These are phyloP conservation scores for Lecanosticta acicola DNA, from an alignment of 2,329 filamentous ascomycete genomes.

Conservation along the genomic window DNA sequence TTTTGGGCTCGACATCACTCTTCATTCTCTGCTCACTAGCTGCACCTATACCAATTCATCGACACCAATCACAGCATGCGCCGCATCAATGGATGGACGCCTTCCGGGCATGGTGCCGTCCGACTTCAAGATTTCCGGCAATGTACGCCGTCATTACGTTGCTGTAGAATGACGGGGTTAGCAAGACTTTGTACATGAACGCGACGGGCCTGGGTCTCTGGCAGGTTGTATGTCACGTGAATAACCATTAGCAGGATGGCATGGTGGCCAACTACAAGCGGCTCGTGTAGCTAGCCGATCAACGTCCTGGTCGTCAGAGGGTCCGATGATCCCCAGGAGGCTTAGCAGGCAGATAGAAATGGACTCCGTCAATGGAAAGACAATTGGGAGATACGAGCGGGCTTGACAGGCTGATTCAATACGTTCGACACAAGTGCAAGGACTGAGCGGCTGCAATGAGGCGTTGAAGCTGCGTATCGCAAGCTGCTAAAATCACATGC, in stretches of 20 bases:
- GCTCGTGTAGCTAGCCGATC: too few relatives aligned
- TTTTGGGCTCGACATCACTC: too few relatives aligned
- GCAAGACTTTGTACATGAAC: slow-evolving; percentile 27
- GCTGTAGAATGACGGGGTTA: slow-evolving; percentile 27
- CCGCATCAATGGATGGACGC: slow-evolving; percentile 6
- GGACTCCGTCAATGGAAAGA: too few relatives aligned
- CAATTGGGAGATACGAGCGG: too few relatives aligned
- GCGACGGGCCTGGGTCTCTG: slow-evolving; percentile 22
- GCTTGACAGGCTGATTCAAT: too few relatives aligned
- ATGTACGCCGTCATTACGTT: slow-evolving; percentile 24
- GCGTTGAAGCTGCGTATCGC: background rate
- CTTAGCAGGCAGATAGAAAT: too few relatives aligned
- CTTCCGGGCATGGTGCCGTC: slow-evolving; percentile 17
- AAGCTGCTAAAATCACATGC: background rate
- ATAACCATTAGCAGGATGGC: slow-evolving; percentile 18
- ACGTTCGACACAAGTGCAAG: too few relatives aligned
- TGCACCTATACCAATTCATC: too few relatives aligned
- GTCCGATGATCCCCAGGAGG: too few relatives aligned
- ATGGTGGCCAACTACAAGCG: slow-evolving; percentile 24
- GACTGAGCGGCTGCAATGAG: background rate
- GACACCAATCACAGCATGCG: too few relatives aligned
- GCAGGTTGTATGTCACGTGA: slow-evolving; percentile 27
- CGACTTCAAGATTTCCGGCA: slow-evolving; percentile 20
- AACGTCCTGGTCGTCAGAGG: too few relatives aligned
- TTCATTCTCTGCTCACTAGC: too few relatives aligned